Base-by-base conservation (phyloP, 306 rosid genomes). In the Cyclanthera cordifolia region DNA sequence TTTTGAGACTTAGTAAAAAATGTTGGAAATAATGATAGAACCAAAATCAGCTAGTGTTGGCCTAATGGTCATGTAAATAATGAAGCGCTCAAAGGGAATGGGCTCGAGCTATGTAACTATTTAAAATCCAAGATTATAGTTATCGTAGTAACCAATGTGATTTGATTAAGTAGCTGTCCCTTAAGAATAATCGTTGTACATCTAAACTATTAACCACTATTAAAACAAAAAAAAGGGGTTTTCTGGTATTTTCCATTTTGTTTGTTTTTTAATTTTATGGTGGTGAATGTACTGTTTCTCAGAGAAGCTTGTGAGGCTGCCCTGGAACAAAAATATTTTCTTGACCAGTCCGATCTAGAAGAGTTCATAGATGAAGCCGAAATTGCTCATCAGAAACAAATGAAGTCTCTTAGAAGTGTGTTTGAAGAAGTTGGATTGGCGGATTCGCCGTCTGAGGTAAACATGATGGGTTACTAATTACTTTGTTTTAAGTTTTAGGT, bases 381-480 rank as follows among this genome's bases (percentile, higher is more conserved):
- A 52, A 58, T 59, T 49, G 46, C 82, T 67, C 85, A 72, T 27
- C 67, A 13, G 58, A 74, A 81, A 71, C 91, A 82, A 55, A 70
- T 90, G 49, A 83, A 81, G 68, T 81, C 79, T 20, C 60, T 94
- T 77, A 83, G 64, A 58, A 73, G 54, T 23, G 90, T 86, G 39
- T 90, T 94, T 68, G 53, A 67, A 63, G 82, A 77, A 74, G 96
- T 82, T 46, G 86, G 77, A 16, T 95, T 86, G 53, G 85, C 73
- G 49, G 96, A 86, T 76, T 57, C 20, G 7, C 88, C 95, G 7
- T 67, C 82, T 56, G 97, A 86, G 88, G 99, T 94, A 70, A 57
- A 75, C 61, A 23, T 23, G 2, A 41, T 19, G 50, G n/a, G 14
- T 60, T 21, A n/a, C 3, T 6, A 60, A 27, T 37, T 17, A 3